Base-by-base conservation (phyloP, 345 rosid species). In the Citrus medica region DNA sequence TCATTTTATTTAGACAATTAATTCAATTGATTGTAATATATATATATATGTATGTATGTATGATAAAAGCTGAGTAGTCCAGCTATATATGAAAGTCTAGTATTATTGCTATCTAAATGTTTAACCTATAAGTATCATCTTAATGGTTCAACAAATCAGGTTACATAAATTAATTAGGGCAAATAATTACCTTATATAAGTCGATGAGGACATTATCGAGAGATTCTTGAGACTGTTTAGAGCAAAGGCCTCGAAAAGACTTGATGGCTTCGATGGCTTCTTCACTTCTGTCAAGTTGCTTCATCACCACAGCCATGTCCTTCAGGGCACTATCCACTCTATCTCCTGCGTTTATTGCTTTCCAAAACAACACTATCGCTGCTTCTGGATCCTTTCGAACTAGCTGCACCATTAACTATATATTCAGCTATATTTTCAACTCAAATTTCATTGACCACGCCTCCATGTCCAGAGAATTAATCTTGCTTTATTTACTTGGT, bases 211-310 rank as follows among this genome's bases (percentile, higher is more conserved):
- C 95, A 40, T 94, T 95, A 46, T 95, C 99, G 4, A 95, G 95
- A 2, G 99, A 92, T 13, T 92, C 97, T 67, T 96, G 99, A 0
- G 98, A 90, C 22, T 87, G 89, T 48, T 82, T 91, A 33, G 98
- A 91, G 86, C 99, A 96, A 67, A 80, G 97, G 28, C 86, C 75
- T 27, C 99, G 83, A 33, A 96, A 94, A 8, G 99, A 94, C 79
- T 89, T 91, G 82, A 96, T 75, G 9, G 97, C 99, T 88, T 96
- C 97, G n/a, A 96, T 89, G 80, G 99, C 99, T 83, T 96, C 97
- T 81, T 91, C 94, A 0, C 89, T 66, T 73, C 97, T 75, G 71
- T 90, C 90, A 0, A 93, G 75, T 79, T 96, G 97, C 86, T 92
- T 92, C 97, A 94, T 91, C 83, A 92, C 95, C 19, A 92, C 93